These are phyloP conservation scores for Russula foetens DNA, from an alignment of 768 basidiomycete species.

Conservation along the genomic window DNA sequence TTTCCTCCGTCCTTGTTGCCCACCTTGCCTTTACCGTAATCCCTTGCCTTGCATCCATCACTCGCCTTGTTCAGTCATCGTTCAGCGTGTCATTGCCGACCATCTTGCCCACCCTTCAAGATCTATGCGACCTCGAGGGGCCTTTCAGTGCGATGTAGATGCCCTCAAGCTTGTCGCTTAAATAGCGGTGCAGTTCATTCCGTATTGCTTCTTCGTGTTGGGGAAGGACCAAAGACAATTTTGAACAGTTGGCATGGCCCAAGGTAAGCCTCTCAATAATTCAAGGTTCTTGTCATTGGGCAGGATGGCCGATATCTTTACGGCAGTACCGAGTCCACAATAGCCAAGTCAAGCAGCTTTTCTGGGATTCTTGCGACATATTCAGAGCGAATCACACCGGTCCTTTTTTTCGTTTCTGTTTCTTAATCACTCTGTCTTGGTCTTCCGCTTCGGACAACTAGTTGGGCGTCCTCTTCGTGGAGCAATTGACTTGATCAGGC, in stretches of 20 bases:
- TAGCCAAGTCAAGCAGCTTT: slow-evolving; percentile 11
- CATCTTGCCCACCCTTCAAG: background rate
- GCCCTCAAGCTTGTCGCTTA: background rate
- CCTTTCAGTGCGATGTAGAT: background rate
- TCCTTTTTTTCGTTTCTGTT: background rate
- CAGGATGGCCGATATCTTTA: slow-evolving; percentile 1
- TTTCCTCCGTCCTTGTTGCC: background rate
- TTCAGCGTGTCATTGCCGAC: background rate
- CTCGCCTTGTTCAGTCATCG: background rate
- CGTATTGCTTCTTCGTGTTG: background rate
- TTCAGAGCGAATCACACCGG: slow-evolving; percentile 13
- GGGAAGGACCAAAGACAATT: background rate
- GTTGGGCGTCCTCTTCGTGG: slow-evolving; percentile 6
- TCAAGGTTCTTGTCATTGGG: slow-evolving; percentile 6
- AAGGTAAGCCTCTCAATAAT: background rate
- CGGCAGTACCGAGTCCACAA: slow-evolving; percentile 9
- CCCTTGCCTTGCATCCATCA: background rate
- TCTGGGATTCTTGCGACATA: slow-evolving; percentile 5
- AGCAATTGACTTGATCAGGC: slow-evolving; percentile 2
- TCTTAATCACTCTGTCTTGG: slow-evolving; percentile 18
- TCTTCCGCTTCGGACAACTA: slow-evolving; percentile 3
- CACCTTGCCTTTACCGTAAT: background rate
- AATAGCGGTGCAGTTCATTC: slow-evolving; percentile 10
- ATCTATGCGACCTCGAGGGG: background rate
- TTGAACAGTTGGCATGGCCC: background rate